Evolutionary conservation across 306 rosid genomes (phyloP).

Genomic region (Cotoneaster glaucophyllus): DNA sequence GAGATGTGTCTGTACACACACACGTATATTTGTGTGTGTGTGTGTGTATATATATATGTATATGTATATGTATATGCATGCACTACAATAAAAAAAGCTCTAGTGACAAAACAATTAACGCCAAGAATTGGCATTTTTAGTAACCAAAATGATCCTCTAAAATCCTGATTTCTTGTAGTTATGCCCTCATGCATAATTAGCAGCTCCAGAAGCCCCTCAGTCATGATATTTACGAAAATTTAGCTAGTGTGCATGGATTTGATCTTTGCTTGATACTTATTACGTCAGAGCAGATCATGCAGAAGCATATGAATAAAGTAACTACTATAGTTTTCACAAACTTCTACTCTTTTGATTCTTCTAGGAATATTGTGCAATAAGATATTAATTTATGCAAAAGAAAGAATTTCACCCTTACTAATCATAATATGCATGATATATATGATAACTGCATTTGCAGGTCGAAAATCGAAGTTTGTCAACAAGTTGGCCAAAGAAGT

Average conservation of each 20-base stretch:
- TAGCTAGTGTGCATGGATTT: neutral
- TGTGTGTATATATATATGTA: neutral
- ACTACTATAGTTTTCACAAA: too few species aligned
- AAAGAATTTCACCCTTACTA: neutral
- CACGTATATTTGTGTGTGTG: neutral
- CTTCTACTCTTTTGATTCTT: neutral
- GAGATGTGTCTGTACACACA: neutral
- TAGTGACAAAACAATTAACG: neutral
- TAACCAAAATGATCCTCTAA: neutral
- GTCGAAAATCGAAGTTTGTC: conserved; percentile 34
- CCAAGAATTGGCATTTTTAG: neutral
- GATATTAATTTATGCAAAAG: neutral
- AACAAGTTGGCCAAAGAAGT: conserved; percentile 21
- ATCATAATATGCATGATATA: neutral
- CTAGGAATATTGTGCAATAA: neutral
- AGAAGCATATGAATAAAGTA: too few species aligned
- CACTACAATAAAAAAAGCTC: neutral
- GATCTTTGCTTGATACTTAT: neutral
- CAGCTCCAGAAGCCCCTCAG: neutral
- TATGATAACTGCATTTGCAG: conserved; percentile 30
- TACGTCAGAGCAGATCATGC: neutral
- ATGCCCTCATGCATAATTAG: neutral
- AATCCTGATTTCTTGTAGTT: neutral
- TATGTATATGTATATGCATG: neutral
- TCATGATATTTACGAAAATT: neutral